A percentile compares a stretch with the other conserved stretches of the same genome.
These are phyloP conservation scores for Aquanectria penicillioides DNA, from an alignment of 2,329 filamentous ascomycete species.

Conservation along the genomic window DNA sequence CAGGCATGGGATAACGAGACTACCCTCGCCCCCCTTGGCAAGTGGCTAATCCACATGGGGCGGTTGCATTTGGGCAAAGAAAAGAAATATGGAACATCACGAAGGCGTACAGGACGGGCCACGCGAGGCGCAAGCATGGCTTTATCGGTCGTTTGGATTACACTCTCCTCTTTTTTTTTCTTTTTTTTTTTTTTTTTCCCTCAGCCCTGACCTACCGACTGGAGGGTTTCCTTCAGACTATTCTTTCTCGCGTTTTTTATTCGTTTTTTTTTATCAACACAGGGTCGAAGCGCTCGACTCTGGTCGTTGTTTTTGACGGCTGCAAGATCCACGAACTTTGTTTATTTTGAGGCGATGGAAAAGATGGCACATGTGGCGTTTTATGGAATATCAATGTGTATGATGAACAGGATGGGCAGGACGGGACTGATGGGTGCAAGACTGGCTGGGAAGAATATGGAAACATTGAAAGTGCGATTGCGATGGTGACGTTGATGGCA, in stretches of 20 bases:
- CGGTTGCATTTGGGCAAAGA: constrained; percentile 3
- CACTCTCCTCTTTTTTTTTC: constrained; percentile 32
- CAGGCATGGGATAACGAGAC: background rate
- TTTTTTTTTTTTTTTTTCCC: constrained; percentile 22
- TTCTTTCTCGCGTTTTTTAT: constrained; percentile 22
- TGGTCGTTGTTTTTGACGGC: constrained; percentile 39
- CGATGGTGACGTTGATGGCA: constrained; percentile 33
- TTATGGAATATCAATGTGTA: constrained; percentile 32
- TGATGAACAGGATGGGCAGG: constrained; percentile 8
- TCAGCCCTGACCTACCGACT: constrained; percentile 2
- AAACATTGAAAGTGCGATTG: constrained; percentile 14
- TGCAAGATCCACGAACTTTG: constrained; percentile 38
- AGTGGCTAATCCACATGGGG: constrained; percentile 8
- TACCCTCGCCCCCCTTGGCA: background rate
- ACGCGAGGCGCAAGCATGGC: constrained; percentile 35
- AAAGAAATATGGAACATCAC: constrained; percentile 33
- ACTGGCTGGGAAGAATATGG: constrained; percentile 5
- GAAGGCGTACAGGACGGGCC: constrained; percentile 36
- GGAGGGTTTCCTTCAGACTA: constrained; percentile 24
- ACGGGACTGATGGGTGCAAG: constrained; percentile 8
- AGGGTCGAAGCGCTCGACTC: constrained; percentile 41
- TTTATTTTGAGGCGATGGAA: constrained; percentile 37
- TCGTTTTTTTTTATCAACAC: constrained; percentile 25
- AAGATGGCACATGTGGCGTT: constrained; percentile 39
- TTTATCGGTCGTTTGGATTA: constrained; percentile 36